Percentiles rank a stretch among this genome's conserved stretches.
phyloP scores from a whole-genome alignment of 768 basidiomycete species.

The Lanmaoa pseudosensibilis region DNA sequence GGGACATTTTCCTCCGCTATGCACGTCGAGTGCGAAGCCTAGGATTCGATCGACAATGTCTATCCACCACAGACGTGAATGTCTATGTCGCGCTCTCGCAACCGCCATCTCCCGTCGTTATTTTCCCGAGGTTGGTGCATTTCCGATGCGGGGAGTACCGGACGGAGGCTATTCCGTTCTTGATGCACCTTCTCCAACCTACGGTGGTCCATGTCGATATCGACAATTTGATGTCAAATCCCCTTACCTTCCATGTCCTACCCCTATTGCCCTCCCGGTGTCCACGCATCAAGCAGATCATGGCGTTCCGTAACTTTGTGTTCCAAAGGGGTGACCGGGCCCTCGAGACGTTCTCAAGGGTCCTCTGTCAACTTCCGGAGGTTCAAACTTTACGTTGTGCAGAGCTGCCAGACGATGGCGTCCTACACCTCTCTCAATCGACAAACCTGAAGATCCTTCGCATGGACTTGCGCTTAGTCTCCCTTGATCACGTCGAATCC shows the following conservation, averaged over 20 bases:
- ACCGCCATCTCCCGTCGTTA: conserved; percentile 16
- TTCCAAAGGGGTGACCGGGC: conserved; percentile 27
- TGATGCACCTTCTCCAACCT: conserved; percentile 26
- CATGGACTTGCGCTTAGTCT: conserved; percentile 27
- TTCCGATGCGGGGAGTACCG: conserved; percentile 30
- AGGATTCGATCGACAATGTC: conserved; percentile 31
- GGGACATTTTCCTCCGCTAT: conserved; percentile 31
- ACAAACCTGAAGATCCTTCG: conserved; percentile 25
- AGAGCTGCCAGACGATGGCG: conserved; percentile 25
- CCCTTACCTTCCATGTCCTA: conserved; percentile 19
- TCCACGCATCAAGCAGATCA: conserved; percentile 28
- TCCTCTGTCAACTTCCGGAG: conserved; percentile 24
- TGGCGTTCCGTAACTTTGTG: conserved; percentile 31
- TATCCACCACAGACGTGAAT: conserved; percentile 19
- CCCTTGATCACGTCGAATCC: conserved; percentile 23
- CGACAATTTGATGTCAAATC: conserved; percentile 29
- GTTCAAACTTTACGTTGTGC: conserved; percentile 28
- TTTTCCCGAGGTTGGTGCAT: conserved; percentile 29
- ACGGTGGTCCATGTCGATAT: conserved; percentile 30
- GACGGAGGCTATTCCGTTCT: conserved; percentile 23
- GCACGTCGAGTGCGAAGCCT: conserved; percentile 32
- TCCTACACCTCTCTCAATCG: conserved; percentile 23
- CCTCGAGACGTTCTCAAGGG: conserved; percentile 23
- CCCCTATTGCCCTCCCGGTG: conserved; percentile 23
- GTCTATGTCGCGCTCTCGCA: conserved; percentile 21